Base-by-base conservation (phyloP, 176 grass and related monocot genomes). In the Tillandsia leiboldiana region DNA sequence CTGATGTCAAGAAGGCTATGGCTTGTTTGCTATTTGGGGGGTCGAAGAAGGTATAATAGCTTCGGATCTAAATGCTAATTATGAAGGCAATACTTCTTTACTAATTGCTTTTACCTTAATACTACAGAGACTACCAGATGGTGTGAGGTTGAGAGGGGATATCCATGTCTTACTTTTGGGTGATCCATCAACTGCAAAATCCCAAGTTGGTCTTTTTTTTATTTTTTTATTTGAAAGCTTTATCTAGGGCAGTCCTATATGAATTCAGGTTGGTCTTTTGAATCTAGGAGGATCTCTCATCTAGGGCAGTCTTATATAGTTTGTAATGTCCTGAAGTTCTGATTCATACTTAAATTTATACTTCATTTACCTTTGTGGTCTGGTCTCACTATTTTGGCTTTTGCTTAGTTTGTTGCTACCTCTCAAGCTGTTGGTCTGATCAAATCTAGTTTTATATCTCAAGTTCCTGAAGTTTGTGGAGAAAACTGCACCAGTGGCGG, bases 401-500 rank as follows among this genome's bases (percentile, higher is more conserved):
- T 42, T 42, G 33, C 33, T 42, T 42, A 42, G 6, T 42, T 33
- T 42, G 33, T 42, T 42, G 33, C 33, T 42, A 7, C 33, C 33
- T 42, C 7, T 42, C 33, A 1, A 7, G 33, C 33, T 42, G 33
- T 42, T 7, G 33, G 33, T 42, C 33, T 42, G 56, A 61, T 20
- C 13, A 18, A 61, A 18, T 61, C 7, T 61, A 18, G 7, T 61
- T 12, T 1, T 63, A n/a, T n/a, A 20, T 80, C 66, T 77, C 9
- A 11, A 99, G 94, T 99, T 99, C 80, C 86, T 99, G 51, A 99
- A 99, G 73, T 99, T 99, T 86, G 94, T 90, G 70, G 94, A 99
- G 83, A 99, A 93, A 75, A 90, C 94, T 47, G 87, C 94, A 70
- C 94, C 94, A 53, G 79, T 90, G 66, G 89, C 94, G 26, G 94